phyloP scores from a whole-genome alignment of 2,329 filamentous ascomycete species.

The Dactylellina drechsleri region DNA sequence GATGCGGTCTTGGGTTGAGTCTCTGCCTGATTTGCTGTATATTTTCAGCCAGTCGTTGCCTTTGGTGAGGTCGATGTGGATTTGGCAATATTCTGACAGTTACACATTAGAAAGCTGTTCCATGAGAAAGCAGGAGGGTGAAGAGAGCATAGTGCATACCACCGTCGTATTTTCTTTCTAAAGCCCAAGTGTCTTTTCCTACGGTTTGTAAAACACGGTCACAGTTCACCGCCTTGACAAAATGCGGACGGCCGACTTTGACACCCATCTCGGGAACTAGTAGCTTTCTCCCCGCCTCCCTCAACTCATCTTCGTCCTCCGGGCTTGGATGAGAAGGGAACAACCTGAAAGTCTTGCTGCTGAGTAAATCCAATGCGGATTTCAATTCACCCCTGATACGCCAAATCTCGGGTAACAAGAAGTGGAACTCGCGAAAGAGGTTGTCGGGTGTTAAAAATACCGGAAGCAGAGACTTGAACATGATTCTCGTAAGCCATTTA shows the following conservation, averaged over 20 bases:
- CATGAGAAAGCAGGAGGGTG: background rate
- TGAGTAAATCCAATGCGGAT: conserved; percentile 50
- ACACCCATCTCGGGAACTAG: conserved; percentile 56
- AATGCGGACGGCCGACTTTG: conserved; percentile 57
- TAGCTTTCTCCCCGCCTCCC: conserved; percentile 34
- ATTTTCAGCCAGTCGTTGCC: conserved; percentile 72
- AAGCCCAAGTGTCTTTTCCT: conserved; percentile 50
- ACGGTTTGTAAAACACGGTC: conserved; percentile 30
- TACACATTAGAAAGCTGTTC: background rate
- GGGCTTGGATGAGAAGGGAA: conserved; percentile 45
- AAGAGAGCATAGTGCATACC: conserved; percentile 13
- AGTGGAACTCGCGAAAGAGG: conserved; percentile 53
- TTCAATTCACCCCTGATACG: conserved; percentile 55
- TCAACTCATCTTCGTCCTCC: conserved; percentile 29
- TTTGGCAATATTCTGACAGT: conserved; percentile 79
- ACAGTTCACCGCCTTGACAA: conserved; percentile 56
- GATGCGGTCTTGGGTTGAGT: conserved; percentile 78
- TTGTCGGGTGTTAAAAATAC: conserved; percentile 52
- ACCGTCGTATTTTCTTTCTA: conserved; percentile 59
- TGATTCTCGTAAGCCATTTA: conserved; percentile 57
- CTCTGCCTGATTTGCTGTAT: conserved; percentile 91
- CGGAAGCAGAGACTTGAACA: conserved; percentile 56
- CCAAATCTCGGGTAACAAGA: conserved; percentile 57
- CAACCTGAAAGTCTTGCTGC: conserved; percentile 42
- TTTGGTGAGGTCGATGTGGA: conserved; percentile 77